phyloP scores from a whole-genome alignment of 257 asterid genomes.

The Nicotiana otophora region DNA sequence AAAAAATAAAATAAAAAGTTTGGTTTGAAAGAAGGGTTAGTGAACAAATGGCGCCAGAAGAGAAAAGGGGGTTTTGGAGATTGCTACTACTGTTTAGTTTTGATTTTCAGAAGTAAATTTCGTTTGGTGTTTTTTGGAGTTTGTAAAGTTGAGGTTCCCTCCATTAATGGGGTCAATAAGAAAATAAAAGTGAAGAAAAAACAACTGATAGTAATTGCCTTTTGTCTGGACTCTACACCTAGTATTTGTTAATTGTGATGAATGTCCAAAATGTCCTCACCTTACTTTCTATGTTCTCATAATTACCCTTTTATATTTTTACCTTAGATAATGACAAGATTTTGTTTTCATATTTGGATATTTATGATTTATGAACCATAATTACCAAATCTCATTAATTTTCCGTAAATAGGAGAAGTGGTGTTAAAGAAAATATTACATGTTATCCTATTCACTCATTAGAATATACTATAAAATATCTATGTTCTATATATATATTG shows the following conservation, averaged over 20 bases:
- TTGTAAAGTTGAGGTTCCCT: conserved; percentile 53
- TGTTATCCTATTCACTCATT: not conserved
- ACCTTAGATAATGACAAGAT: not conserved
- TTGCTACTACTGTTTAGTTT: not conserved
- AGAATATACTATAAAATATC: not conserved
- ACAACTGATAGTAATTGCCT: conserved; percentile 20
- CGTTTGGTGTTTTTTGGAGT: conserved; percentile 14
- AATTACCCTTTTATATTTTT: not conserved
- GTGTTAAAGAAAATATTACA: not conserved
- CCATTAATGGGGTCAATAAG: conserved; percentile 46
- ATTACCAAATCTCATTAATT: not conserved
- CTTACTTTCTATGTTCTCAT: not conserved
- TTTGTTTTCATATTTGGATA: not conserved
- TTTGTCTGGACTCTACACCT: conserved; percentile 21
- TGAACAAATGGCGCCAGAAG: conserved; percentile 65
- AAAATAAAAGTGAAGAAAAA: conserved; percentile 1
- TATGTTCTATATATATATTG: too few relatives aligned
- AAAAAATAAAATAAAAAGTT: not conserved
- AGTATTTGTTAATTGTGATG: not conserved
- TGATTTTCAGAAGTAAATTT: not conserved
- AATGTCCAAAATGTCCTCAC: not conserved
- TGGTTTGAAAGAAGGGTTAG: conserved; percentile 26
- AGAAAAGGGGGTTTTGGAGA: conserved; percentile 15
- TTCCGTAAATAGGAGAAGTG: not conserved
- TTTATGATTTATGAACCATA: not conserved